Evolutionary conservation across 2,329 filamentous ascomycete genomes (phyloP), one percentile per base, ranked within the genome.

Genomic region (Xylaria sp.): DNA sequence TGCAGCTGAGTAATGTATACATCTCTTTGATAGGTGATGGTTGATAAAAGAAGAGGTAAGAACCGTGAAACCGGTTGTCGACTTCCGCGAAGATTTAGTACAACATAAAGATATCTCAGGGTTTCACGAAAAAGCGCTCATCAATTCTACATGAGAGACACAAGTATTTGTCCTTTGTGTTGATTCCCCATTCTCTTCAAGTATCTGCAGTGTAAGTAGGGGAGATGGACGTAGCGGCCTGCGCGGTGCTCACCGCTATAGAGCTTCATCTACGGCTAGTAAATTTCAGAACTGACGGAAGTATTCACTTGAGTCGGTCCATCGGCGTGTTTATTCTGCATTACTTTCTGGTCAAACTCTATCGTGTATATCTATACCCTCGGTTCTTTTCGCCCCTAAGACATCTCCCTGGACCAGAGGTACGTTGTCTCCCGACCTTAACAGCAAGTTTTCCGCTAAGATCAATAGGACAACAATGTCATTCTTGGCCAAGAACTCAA

Each of bases 371-470:
- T 65, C 69, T 86, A 27, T 84, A 83, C 65, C 83, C 83, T 3
- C 77, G 78, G 58, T 78, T 79, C 63, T 65, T 83, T 54, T 85
- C 84, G 0, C 81, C 83, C 0, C 74, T 84, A n/a, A 78, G 83
- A 16, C 74, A 82, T 59, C 71, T 85, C 1, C 83, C 84, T 0
- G 82, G 82, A 0, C 83, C 83, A 18, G 81, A 78, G 73, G 82
- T 83, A 75, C 42, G 61, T 35, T 23, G 25, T 12, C 23, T 29
- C 37, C 8, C 37, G 8, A 35, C 37, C 32, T n/a, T 13, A 13
- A 10, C 44, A 32, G 25, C 5, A 48, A 2, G 0, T 12, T 25
- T 3, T 12, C 37, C 18, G 21, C 23, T 5, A 6, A 57, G 44
- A 60, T 40, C 5, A 21, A 13, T 3, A 84, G 81, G 76, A 82